These are phyloP conservation scores for Yamadazyma insecticola DNA, from an alignment of 805 yeast species.

Conservation along the genomic window DNA sequence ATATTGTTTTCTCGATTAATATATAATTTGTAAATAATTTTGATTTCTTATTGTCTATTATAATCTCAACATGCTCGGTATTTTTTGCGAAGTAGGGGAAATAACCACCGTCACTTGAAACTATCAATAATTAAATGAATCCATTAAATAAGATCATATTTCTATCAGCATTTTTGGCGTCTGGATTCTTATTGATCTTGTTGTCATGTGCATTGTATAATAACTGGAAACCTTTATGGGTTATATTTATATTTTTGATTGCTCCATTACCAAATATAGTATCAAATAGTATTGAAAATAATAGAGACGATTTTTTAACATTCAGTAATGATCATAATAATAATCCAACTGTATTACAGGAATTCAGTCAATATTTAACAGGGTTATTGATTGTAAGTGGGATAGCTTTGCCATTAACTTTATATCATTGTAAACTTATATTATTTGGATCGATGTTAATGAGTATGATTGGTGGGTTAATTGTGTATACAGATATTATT, in stretches of 20 bases:
- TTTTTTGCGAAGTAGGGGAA: no score
- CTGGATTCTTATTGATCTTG: conserved; percentile 39
- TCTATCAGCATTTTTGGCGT: conserved; percentile 41
- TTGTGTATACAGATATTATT: conserved; percentile 41
- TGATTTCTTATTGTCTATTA: no score
- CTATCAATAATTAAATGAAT: conserved; percentile 23
- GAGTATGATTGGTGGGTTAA: conserved; percentile 42
- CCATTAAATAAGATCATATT: conserved; percentile 44
- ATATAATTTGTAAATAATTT: no score
- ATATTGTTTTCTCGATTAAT: no score
- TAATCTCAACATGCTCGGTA: no score
- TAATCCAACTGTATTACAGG: conserved; percentile 34
- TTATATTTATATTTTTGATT: conserved; percentile 35
- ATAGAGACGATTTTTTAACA: conserved; percentile 40
- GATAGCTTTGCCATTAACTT: conserved; percentile 38
- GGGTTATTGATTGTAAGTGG: conserved; percentile 41
- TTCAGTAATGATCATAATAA: conserved; percentile 37
- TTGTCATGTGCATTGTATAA: conserved; percentile 43
- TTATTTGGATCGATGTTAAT: conserved; percentile 36
- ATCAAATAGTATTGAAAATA: conserved; percentile 31
- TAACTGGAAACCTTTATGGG: conserved; percentile 41
- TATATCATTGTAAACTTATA: conserved; percentile 34
- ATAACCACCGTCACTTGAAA: no score
- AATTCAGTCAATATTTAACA: conserved; percentile 33
- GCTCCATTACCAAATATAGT: conserved; percentile 44